Evolutionary conservation across 176 grass and related monocot genomes (phyloP).

Genomic region (Hsuehochloa calcarea): DNA sequence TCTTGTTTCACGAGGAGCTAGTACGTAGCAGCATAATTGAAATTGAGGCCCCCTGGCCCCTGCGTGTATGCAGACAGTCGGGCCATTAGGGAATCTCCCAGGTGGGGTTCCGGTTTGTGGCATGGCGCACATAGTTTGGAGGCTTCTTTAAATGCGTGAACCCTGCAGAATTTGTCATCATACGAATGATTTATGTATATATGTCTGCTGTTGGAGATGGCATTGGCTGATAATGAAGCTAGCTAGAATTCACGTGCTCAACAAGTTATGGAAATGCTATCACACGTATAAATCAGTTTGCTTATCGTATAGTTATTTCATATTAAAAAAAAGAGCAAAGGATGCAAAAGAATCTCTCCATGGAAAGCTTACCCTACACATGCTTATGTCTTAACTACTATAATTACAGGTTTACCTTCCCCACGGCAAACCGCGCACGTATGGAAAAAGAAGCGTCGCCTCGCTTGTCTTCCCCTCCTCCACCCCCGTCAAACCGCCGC

Average conservation of each 20-base stretch:
- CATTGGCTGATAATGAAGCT: too few species aligned
- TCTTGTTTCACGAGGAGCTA: conserved; percentile 47
- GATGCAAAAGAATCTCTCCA: background rate
- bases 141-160: conserved; percentile 37
- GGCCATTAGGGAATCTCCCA: conserved; percentile 15
- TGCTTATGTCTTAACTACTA: too few species aligned
- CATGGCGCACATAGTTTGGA: conserved; percentile 1
- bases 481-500: too few species aligned
- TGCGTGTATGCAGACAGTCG: background rate
- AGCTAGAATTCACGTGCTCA: background rate
- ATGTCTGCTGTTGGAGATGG: background rate
- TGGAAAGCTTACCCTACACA: background rate
- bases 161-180: conserved; percentile 11
- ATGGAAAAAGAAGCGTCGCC: too few species aligned
- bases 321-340: background rate
- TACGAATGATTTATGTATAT: background rate
- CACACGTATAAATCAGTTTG: background rate
- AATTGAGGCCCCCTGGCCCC: background rate
- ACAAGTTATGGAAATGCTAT: background rate
- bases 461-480: too few species aligned
- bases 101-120: conserved; percentile 15
- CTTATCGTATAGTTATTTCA: background rate
- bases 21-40: background rate
- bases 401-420: too few species aligned
- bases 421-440: too few species aligned